phyloP scores from a whole-genome alignment of 116 monocot genomes.

The Papilionanthe hybrid region DNA sequence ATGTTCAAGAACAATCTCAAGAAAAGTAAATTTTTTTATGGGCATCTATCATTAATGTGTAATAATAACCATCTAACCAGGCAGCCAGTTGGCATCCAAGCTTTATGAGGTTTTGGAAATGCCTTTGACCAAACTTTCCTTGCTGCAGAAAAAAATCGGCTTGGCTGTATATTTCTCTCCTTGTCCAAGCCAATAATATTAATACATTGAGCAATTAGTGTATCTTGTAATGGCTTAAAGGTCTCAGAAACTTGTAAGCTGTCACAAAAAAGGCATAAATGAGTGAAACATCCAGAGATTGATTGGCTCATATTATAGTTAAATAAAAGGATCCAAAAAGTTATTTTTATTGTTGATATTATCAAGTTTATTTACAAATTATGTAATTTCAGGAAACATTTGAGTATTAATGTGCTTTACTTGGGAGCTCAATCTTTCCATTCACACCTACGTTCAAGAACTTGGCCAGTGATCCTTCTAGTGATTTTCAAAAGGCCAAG shows the following conservation, averaged over 20 bases:
- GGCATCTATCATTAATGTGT: neutral
- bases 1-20: conserved; percentile 16
- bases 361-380: too few relatives aligned
- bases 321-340: neutral
- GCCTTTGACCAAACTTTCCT: conserved; percentile 56
- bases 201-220: conserved; percentile 60
- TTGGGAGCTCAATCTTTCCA: too few relatives aligned
- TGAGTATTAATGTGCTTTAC: too few relatives aligned
- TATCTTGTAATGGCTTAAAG: conserved; percentile 78
- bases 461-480: too few relatives aligned
- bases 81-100: conserved; percentile 95
- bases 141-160: conserved; percentile 27
- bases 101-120: conserved; percentile 81
- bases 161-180: conserved; percentile 14
- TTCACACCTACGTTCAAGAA: too few relatives aligned
- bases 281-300: conserved; percentile 4
- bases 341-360: neutral
- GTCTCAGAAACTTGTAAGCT: conserved; percentile 69
- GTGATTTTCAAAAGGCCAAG: too few relatives aligned
- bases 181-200: conserved; percentile 61
- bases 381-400: too few relatives aligned
- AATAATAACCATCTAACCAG: conserved; percentile 43
- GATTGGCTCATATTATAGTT: neutral
- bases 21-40: neutral
- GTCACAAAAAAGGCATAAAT: conserved; percentile 23